A percentile compares a stretch with the other conserved stretches of the same genome.
Evolutionary conservation across 495 filamentous ascomycete species (phyloP).

Genomic region (Neurospora sp.): DNA sequence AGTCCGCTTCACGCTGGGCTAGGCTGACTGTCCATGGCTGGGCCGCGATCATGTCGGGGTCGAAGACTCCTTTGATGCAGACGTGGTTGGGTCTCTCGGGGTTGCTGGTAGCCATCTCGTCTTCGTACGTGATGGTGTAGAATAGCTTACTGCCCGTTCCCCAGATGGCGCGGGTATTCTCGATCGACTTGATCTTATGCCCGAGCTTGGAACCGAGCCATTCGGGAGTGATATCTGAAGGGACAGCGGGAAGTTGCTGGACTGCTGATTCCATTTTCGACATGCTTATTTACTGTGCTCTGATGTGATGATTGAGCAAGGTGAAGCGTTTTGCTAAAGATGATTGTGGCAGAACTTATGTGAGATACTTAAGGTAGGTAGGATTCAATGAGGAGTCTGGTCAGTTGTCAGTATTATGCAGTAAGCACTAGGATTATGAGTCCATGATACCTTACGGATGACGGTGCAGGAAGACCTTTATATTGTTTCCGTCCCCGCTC

Average conservation of each 20-base stretch:
- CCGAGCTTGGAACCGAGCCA: conserved; percentile 21
- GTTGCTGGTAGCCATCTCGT: conserved; percentile 1
- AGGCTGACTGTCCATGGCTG: conserved; percentile 25
- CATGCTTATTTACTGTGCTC: not conserved
- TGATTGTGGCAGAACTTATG: not conserved
- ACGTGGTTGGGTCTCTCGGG: conserved; percentile 13
- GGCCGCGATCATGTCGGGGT: conserved; percentile 18
- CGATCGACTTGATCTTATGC: conserved; percentile 19
- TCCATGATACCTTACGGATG: not conserved
- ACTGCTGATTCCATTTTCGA: not conserved
- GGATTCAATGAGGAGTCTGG: not conserved
- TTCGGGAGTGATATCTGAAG: conserved; percentile 15
- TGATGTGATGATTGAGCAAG: not conserved
- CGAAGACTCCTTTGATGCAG: conserved; percentile 28
- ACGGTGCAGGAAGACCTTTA: not conserved
- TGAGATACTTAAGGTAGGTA: not conserved
- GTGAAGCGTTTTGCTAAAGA: not conserved
- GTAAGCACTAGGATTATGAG: not conserved
- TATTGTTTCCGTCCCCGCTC: too few species aligned
- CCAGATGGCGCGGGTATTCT: conserved; percentile 14
- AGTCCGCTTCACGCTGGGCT: conserved; percentile 25
- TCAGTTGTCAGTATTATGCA: not conserved
- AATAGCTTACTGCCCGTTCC: conserved; percentile 26
- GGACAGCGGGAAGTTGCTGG: conserved; percentile 8
- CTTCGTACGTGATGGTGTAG: conserved; percentile 18